Evolutionary conservation across 2,329 filamentous ascomycete genomes (phyloP).

Genomic region (Ophiostoma populinum): DNA sequence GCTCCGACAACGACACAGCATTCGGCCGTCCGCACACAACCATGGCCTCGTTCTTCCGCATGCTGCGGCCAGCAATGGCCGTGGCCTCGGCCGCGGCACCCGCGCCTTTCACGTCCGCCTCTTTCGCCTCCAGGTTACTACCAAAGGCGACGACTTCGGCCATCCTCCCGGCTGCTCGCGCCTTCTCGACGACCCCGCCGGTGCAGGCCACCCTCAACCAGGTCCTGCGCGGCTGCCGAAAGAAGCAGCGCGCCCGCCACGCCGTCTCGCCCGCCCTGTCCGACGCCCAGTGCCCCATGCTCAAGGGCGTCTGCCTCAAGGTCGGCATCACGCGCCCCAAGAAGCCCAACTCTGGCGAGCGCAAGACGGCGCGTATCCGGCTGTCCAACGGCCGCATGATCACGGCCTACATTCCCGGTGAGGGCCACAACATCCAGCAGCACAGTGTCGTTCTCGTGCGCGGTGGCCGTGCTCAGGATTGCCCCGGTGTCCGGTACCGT

Average conservation of each 20-base stretch:
- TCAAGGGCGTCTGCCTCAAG: constrained; percentile 93
- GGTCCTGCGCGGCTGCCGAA: constrained; percentile 59
- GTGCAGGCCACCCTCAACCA: constrained; percentile 54
- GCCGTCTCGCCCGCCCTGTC: constrained; percentile 72
- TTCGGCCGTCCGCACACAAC: neutral
- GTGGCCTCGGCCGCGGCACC: neutral
- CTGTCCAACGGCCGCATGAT: constrained; percentile 75
- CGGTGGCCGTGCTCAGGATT: constrained; percentile 87
- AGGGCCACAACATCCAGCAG: constrained; percentile 98
- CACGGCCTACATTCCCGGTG: constrained; percentile 88
- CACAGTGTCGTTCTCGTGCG: constrained; percentile 95
- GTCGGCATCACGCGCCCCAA: constrained; percentile 90
- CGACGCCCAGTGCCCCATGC: constrained; percentile 50
- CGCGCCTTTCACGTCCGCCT: constrained; percentile 5
- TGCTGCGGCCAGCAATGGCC: constrained; percentile 15
- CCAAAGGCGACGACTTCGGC: constrained; percentile 12
- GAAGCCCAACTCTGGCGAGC: constrained; percentile 96
- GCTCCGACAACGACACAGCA: neutral
- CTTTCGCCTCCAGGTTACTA: neutral
- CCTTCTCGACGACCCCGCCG: constrained; percentile 25
- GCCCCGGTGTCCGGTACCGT: constrained; percentile 94
- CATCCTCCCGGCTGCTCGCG: constrained; percentile 16
- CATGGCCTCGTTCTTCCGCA: constrained; percentile 20
- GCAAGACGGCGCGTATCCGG: constrained; percentile 85
- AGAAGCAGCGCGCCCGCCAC: constrained; percentile 65